Base-by-base conservation (phyloP, 306 rosid species). In the Citrullus mucosospermus region DNA sequence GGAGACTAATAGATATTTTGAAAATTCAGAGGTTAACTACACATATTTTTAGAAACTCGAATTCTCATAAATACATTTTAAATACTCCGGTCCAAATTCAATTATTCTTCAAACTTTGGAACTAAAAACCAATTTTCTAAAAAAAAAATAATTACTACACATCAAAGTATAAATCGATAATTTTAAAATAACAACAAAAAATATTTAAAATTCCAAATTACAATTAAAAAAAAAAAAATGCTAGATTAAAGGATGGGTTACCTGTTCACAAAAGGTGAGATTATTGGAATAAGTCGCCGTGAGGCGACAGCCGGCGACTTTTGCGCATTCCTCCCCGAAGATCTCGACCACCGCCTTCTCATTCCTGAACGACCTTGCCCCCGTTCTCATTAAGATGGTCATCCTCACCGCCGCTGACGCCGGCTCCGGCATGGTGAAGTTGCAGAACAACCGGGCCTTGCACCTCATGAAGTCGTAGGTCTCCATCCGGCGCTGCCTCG, bases 251-350 rank as follows among this genome's bases (percentile, higher is more conserved):
- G 16, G 6, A 14, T 71, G 73, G 56, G 56, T 51, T 48, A 92
- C 92, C 91, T 88, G 89, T 22, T 90, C 93, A 77, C 90, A 90
- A 36, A 92, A 85, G 48, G 79, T 83, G 53, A 90, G 89, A 81
- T 88, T 88, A 78, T 82, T 84, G 36, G 95, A 85, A 78, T 87
- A 71, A 76, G 88, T 86, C 78, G 86, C 87, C 80, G 25, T 83
- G n/a, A 92, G 79, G 9, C 66, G 74, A 81, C 91, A 90, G 13
- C 90, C 86, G 6, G 82, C 83, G 2, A 89, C 85, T 81, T 87
- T 82, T 3, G 73, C 85, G 69, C 92, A 91, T 70, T 84, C 90
- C 41, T 34, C 81, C 34, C 69, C 28, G 30, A 91, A 90, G 41
- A 88, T 84, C 10, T 71, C 84, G 18, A 78, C 25, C 72, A 87